Evolutionary conservation across 768 basidiomycete species (phyloP), one percentile per base, ranked within the genome.

Genomic region (Lyophyllum shimeji): DNA sequence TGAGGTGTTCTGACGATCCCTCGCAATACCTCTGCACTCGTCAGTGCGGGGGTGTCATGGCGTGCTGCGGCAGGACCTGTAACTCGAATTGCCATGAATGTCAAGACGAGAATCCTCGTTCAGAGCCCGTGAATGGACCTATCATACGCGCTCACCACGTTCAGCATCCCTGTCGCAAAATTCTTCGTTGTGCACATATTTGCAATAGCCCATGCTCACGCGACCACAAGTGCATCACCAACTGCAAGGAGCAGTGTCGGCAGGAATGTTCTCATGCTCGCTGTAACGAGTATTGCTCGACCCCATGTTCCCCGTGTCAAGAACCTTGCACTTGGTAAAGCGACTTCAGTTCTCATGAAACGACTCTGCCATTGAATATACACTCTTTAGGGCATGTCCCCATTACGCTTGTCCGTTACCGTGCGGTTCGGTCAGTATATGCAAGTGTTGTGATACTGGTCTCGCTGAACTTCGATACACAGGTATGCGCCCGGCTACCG

Each of bases 401-500:
- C 87, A 89, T 60, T 58, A 75, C 25, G 53, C 48, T 1, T 89
- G 88, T 55, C 79, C 81, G 3, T 77, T 89, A 7, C 80, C 85
- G 0, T 89, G 88, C 62, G 86, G 87, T 13, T 86, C 86, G 3
- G 87, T 87, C 55, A 71, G 85, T 74, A 25, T 43, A 15, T n/a
- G 33, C 25, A 27, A 37, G 21, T 18, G 49, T 21, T 2, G 3
- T 9, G 25, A n/a, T 7, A 29, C n/a, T 50, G 6, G 15, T 31
- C 7, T 24, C 25, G 4, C 5, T 57, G 34, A 50, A 40, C 27
- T 59, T 11, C 53, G 40, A 2, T 40, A 27, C 27, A 4, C 46
- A 88, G 87, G 74, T 85, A 20, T 90, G 89, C 65, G 73, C 80
- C 2, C 77, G 86, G 3, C 65, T 87, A 1, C 88, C 88, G 1